Conservation (phyloP, 2,329 filamentous ascomycete species). For the Hypoxylon sp. region DNA sequence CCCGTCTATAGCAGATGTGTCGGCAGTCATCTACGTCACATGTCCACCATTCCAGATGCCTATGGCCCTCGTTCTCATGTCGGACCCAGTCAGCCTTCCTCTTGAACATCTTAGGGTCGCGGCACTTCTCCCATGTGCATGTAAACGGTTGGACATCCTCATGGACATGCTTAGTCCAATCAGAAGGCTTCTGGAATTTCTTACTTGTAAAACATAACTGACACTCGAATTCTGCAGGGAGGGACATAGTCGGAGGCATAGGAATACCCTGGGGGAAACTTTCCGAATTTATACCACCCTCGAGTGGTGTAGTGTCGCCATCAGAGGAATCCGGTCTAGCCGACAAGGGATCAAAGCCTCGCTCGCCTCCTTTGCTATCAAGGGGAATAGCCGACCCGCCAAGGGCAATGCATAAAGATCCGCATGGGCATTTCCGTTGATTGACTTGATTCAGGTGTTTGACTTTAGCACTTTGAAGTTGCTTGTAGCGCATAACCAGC, state of each 20-base stretch:
- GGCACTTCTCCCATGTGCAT: slow-evolving; percentile 87
- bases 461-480: slow-evolving; percentile 77
- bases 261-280: slow-evolving; percentile 87
- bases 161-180: slow-evolving; percentile 97
- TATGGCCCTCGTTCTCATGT: slow-evolving; percentile 92
- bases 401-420: slow-evolving; percentile 73
- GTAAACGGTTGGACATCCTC: slow-evolving; percentile 95
- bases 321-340: slow-evolving; percentile 71
- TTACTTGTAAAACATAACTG: slow-evolving; percentile 88
- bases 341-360: slow-evolving; percentile 70
- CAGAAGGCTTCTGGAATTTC: slow-evolving; percentile 90
- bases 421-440: slow-evolving; percentile 70
- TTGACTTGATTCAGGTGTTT: slow-evolving; percentile 76
- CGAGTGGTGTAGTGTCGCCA: slow-evolving; percentile 76
- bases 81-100: slow-evolving; percentile 96
- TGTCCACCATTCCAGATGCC: slow-evolving; percentile 91
- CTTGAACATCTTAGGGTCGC: slow-evolving; percentile 92
- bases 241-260: slow-evolving; percentile 79
- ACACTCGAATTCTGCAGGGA: slow-evolving; percentile 92
- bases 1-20: slow-evolving; percentile 87
- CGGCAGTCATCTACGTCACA: slow-evolving; percentile 85
- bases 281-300: slow-evolving; percentile 78
- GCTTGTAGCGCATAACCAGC: slow-evolving; percentile 84
- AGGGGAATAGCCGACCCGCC: slow-evolving; percentile 76
- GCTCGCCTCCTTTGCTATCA: slow-evolving; percentile 71